These are phyloP conservation scores for Geotrichum carabidarum DNA, from an alignment of 1,139 yeast species.

Conservation along the genomic window DNA sequence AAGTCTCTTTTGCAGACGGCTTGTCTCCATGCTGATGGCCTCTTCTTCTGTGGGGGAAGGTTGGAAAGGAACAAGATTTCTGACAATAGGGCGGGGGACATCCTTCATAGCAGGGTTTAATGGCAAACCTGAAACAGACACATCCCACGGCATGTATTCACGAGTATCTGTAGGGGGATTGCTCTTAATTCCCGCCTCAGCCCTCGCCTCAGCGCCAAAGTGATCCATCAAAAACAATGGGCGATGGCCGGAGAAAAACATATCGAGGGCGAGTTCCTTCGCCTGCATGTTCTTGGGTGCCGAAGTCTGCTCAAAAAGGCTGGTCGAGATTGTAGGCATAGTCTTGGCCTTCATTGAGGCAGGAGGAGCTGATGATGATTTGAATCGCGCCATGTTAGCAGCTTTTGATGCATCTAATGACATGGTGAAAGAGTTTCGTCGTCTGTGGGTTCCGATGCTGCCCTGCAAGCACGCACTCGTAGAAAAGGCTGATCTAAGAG, in stretches of 20 bases:
- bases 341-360: constrained; percentile 13
- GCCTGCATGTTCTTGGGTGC: constrained; percentile 15
- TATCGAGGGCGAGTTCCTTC: constrained; percentile 28
- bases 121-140: constrained; percentile 23
- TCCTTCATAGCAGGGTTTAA: constrained; percentile 25
- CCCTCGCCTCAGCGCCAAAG: constrained; percentile 11
- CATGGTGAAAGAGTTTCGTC: constrained; percentile 17
- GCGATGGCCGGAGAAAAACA: constrained; percentile 33
- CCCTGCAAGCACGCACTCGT: not conserved
- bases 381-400: constrained; percentile 9
- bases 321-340: constrained; percentile 8
- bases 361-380: constrained; percentile 20
- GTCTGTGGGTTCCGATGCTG: constrained; percentile 7
- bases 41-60: constrained; percentile 20
- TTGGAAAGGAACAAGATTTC: constrained; percentile 22
- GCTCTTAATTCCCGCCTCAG: not conserved
- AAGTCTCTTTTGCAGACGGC: constrained; percentile 12
- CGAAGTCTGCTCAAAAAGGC: constrained; percentile 13
- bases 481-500: constrained; percentile 5
- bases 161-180: constrained; percentile 13
- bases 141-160: constrained; percentile 25
- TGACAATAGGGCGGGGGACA: constrained; percentile 25
- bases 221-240: constrained; percentile 29
- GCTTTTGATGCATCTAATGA: constrained; percentile 9
- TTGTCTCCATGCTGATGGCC: constrained; percentile 17